Evolutionary conservation across 1,139 yeast genomes (phyloP), one percentile per base, ranked within the genome.

Genomic region (Yarrowia galli): DNA sequence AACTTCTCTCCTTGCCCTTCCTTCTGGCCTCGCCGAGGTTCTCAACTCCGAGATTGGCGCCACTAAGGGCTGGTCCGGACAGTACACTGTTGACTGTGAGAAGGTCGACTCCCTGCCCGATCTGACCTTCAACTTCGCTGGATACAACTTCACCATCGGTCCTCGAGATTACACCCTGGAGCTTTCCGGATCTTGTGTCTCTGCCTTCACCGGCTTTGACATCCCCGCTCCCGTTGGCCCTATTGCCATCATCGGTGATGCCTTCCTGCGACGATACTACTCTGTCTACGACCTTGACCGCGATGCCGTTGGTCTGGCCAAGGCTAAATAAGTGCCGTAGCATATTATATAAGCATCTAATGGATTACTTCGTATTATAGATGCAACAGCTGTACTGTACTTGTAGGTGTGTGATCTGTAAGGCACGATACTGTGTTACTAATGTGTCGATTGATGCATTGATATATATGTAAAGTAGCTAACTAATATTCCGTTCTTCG

Each of bases 201-300:
- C 98, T 68, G 96, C 96, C 10, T 91, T 95, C 82, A 92, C 97
- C 40, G 97, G 97, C 74, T 87, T 95, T 93, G 99, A 95, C 78
- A 88, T 95, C 87, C 98, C 98, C 66, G 91, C 88, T 74, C 98
- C 98, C 72, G 89, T 93, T 75, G 98, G 98, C 69, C 98, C 97
- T 73, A 81, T 95, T 81, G 97, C 98, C 70, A 93, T 95, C 76
- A 83, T 95, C 74, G 99, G 99, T 77, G 99, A 95, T 78, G 96
- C 98, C 20, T 95, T 95, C 89, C 86, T 95, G 81, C 91, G 99
- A 84, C 89, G 84, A 78, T 93, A 88, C 83, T 95, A 95, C 85
- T 91, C 98, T 46, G 86, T 95, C 74, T 95, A 95, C 80, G 98
- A 95, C 79, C 80, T 92, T 76, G 92, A 91, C 77, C 87, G 88